These are phyloP conservation scores for Drosera spatulata DNA, from an alignment of 179 eudicot genomes.

Conservation along the genomic window DNA sequence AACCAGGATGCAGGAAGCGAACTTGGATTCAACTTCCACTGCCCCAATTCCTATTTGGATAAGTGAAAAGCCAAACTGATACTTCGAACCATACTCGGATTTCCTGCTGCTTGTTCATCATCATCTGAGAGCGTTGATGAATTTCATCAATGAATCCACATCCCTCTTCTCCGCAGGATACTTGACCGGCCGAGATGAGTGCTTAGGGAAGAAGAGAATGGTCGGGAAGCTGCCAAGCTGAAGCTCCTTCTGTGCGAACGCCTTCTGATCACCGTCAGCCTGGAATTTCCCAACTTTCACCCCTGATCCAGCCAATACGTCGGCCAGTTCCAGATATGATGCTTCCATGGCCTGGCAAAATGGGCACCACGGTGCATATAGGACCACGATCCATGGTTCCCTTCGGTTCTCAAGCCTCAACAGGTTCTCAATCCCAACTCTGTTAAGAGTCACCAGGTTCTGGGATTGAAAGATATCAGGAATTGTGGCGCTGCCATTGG, in stretches of 20 bases:
- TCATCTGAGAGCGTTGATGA: constrained; percentile 76
- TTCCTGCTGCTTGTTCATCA: background rate
- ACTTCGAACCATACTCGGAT: background rate
- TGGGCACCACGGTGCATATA: constrained; percentile 93
- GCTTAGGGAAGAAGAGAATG: constrained; percentile 74
- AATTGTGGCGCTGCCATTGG: constrained; percentile 30
- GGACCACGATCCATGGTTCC: constrained; percentile 86
- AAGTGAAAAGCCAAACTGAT: background rate
- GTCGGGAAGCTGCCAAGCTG: constrained; percentile 89
- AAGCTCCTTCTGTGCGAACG: constrained; percentile 62
- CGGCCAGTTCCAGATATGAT: constrained; percentile 80
- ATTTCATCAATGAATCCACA: constrained; percentile 75
- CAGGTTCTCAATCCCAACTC: constrained; percentile 80
- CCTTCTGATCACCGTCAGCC: constrained; percentile 89
- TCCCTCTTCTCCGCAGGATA: constrained; percentile 91
- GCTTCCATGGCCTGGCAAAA: constrained; percentile 97
- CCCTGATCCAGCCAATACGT: constrained; percentile 59
- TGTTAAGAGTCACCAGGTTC: constrained; percentile 46
- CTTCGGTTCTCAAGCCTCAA: constrained; percentile 46
- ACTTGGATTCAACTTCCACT: constrained; percentile 1
- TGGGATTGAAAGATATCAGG: constrained; percentile 50
- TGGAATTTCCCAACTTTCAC: constrained; percentile 81
- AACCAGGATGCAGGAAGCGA: background rate
- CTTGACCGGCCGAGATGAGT: constrained; percentile 64
- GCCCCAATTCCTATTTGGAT: background rate